Conservation (phyloP, 495 filamentous ascomycete genomes). For the Aspergillus bridgeri region DNA sequence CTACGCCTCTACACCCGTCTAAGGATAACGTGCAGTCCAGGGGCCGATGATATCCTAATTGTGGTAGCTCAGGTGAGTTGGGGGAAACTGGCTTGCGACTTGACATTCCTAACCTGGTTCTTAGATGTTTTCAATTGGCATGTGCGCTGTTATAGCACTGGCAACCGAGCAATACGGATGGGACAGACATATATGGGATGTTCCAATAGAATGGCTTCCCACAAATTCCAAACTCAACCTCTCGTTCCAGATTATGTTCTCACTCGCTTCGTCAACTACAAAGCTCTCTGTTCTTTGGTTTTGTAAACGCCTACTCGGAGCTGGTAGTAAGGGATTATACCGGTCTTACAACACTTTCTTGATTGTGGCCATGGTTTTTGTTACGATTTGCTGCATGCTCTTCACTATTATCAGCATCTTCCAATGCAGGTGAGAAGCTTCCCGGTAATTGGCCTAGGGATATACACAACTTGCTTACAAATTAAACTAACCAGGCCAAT, state of each 20-base stretch:
- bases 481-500: conserved; percentile 39
- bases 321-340: conserved; percentile 35
- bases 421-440: conserved; percentile 51
- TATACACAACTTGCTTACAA: not conserved
- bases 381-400: conserved; percentile 36
- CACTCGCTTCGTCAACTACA: conserved; percentile 48
- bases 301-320: conserved; percentile 49
- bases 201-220: conserved; percentile 33
- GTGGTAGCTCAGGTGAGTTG: conserved; percentile 33
- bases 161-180: conserved; percentile 46
- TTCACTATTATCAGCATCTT: conserved; percentile 52
- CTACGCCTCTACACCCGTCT: conserved; percentile 51
- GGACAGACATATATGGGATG: conserved; percentile 56
- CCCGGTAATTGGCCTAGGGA: not conserved
- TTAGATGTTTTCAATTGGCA: conserved; percentile 34
- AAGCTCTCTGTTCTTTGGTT: conserved; percentile 58
- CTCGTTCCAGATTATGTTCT: conserved; percentile 51
- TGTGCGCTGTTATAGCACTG: conserved; percentile 41
- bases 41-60: conserved; percentile 48
- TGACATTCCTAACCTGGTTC: not conserved
- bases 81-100: not conserved
- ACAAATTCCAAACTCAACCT: conserved; percentile 45
- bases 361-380: conserved; percentile 43
- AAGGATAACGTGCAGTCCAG: conserved; percentile 42
- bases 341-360: conserved; percentile 38